Evolutionary conservation across 1,284 basidiomycete genomes (phyloP), one percentile per base, ranked within the genome.

Genomic region (Ceratobasidium theobromae): DNA sequence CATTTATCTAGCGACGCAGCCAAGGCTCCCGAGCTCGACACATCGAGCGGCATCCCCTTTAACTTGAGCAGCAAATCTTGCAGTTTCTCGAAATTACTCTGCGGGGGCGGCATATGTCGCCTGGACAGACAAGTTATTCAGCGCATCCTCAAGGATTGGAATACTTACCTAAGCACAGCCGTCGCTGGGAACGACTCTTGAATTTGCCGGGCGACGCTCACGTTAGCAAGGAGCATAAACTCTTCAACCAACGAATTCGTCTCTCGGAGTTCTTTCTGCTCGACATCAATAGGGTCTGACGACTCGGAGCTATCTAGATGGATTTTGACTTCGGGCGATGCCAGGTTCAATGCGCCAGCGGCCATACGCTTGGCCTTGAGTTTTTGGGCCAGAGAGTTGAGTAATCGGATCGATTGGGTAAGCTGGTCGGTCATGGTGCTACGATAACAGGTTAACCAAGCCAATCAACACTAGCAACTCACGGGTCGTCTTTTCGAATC

Each of bases 241-340:
- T 99, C 97, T 75, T 99, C 97, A 1, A 99, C 97, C 9, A 99
- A 79, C 70, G 91, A 95, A 75, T 99, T 99, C 11, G 97, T 99
- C 78, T 99, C 95, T 35, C 84, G 79, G 73, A 92, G 76, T 73
- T 95, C 89, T 76, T 99, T 99, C 75, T 97, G 95, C 78, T 98
- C 95, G 3, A 99, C 95, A 71, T 98, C 96, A 70, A 98, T 93
- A 0, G 97, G 97, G 65, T 95, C 96, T 0, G 92, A 90, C 0
- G 90, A 91, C 76, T 99, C 97, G 2, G 93, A 80, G 69, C 88
- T 94, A 74, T 97, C 93, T 30, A 99, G 82, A 71, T 98, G 89
- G 69, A 99, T 95, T 76, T 96, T 97, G 75, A 99, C 92, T 80
- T 99, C 96, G 0, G 97, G 96, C 0, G 95, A 98, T 0, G 97